phyloP scores from a whole-genome alignment of 495 filamentous ascomycete genomes.

The Massariosphaeria phaeospora region DNA sequence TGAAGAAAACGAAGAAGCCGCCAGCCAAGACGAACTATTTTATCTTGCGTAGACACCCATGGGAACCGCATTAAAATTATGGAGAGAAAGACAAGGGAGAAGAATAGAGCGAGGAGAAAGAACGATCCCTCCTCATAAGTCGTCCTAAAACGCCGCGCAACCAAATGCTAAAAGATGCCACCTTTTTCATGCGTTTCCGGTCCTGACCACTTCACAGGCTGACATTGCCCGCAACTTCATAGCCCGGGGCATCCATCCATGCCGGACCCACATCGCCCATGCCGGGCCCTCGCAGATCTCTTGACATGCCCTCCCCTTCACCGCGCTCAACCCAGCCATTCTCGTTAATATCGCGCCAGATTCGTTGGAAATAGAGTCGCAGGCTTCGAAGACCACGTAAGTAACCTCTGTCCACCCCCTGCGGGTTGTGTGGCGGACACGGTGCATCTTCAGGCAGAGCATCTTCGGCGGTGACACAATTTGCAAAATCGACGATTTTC shows the following conservation, averaged over 20 bases:
- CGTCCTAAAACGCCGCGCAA: not conserved
- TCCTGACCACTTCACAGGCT: constrained; percentile 6
- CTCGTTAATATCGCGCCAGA: constrained; percentile 68
- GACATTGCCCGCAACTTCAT: constrained; percentile 20
- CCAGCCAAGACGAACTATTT: not conserved
- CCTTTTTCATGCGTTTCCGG: not conserved
- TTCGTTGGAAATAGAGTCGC: constrained; percentile 78
- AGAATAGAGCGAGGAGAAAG: not conserved
- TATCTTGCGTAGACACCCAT: constrained; percentile 3
- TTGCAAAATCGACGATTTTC: constrained; percentile 98
- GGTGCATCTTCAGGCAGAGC: constrained; percentile 53
- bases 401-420: constrained; percentile 83
- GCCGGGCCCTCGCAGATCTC: constrained; percentile 13
- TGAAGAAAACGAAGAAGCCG: too few relatives aligned
- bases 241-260: constrained; percentile 17
- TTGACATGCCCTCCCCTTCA: constrained; percentile 32
- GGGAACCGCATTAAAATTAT: not conserved
- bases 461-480: constrained; percentile 88
- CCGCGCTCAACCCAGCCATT: constrained; percentile 33
- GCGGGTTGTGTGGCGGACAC: constrained; percentile 76
- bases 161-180: not conserved
- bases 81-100: not conserved
- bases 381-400: constrained; percentile 77
- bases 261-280: constrained; percentile 20
- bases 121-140: not conserved